These are phyloP conservation scores for Alternaria sp. DNA, from an alignment of 2,329 filamentous ascomycete species.

Conservation along the genomic window DNA sequence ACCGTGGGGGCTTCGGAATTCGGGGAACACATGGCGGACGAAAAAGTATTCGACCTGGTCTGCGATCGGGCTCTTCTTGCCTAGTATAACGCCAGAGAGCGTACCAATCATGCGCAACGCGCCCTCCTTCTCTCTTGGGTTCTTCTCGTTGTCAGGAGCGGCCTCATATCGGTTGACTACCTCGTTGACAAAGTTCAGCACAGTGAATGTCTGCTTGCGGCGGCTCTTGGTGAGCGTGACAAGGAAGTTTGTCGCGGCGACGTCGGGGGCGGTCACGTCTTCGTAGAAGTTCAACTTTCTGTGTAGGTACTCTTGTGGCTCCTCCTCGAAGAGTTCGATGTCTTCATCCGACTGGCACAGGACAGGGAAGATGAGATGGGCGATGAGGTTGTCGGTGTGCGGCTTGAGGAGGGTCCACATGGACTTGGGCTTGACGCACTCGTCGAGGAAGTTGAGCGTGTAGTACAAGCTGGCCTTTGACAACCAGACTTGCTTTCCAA, in stretches of 20 bases:
- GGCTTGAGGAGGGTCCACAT: slow-evolving; percentile 96
- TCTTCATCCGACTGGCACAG: slow-evolving; percentile 93
- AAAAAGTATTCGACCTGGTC: slow-evolving; percentile 99
- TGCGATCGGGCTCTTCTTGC: slow-evolving; percentile 98
- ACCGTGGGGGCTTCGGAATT: slow-evolving; percentile 91
- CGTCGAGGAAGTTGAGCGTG: slow-evolving; percentile 93
- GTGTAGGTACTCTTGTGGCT: slow-evolving; percentile 96
- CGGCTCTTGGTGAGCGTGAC: slow-evolving; percentile 93
- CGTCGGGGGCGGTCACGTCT: slow-evolving; percentile 92
- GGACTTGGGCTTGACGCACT: slow-evolving; percentile 95
- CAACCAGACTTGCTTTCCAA: slow-evolving; percentile 91
- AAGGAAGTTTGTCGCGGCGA: slow-evolving; percentile 95
- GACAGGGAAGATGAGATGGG: slow-evolving; percentile 94
- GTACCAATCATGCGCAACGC: slow-evolving; percentile 97
- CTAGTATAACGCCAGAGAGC: slow-evolving; percentile 88
- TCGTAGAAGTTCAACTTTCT: slow-evolving; percentile 98
- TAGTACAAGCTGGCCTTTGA: slow-evolving; percentile 94
- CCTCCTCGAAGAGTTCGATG: slow-evolving; percentile 89
- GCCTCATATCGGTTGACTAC: slow-evolving; percentile 93
- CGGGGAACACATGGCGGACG: slow-evolving; percentile 96
- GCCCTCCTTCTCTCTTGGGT: slow-evolving; percentile 94
- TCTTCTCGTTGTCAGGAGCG: slow-evolving; percentile 86
- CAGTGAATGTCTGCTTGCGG: slow-evolving; percentile 93
- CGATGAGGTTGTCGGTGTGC: slow-evolving; percentile 90
- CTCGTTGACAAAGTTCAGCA: slow-evolving; percentile 92